Evolutionary conservation across 805 yeast species (phyloP).

Genomic region (Pichia phayaonensis): DNA sequence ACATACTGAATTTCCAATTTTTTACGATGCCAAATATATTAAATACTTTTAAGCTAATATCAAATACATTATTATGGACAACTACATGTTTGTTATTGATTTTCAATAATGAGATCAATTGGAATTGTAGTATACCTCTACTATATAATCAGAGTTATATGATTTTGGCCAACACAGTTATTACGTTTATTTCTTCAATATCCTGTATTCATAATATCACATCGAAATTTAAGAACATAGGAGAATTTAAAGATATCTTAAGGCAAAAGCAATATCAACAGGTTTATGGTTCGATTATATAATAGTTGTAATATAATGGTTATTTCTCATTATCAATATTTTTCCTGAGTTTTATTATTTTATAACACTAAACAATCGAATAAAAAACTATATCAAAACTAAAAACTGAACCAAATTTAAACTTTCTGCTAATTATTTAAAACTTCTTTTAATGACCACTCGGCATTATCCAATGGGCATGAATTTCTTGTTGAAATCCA

Average conservation of each 20-base stretch:
- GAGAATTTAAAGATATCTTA: too few relatives aligned
- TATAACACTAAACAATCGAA: background rate
- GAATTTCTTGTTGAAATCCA: slow-evolving; percentile 95
- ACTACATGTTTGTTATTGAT: background rate
- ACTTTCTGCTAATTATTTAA: slow-evolving; percentile 14
- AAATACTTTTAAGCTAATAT: background rate
- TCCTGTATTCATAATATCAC: background rate
- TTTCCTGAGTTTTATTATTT: too few relatives aligned
- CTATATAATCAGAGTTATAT: background rate
- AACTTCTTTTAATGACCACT: slow-evolving; percentile 49
- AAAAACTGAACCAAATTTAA: background rate
- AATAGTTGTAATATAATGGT: background rate
- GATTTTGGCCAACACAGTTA: background rate
- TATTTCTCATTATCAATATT: too few relatives aligned
- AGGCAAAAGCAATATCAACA: background rate
- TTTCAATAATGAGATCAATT: background rate
- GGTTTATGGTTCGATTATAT: background rate
- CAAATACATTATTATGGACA: background rate
- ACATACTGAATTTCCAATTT: background rate
- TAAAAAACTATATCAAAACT: too few relatives aligned
- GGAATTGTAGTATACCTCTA: background rate
- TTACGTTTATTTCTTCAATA: too few relatives aligned
- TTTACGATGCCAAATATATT: background rate
- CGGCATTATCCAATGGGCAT: slow-evolving; percentile 92
- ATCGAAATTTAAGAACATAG: too few relatives aligned